These are phyloP conservation scores for Leucosporidium scottii DNA, from an alignment of 768 basidiomycete genomes.

Conservation along the genomic window DNA sequence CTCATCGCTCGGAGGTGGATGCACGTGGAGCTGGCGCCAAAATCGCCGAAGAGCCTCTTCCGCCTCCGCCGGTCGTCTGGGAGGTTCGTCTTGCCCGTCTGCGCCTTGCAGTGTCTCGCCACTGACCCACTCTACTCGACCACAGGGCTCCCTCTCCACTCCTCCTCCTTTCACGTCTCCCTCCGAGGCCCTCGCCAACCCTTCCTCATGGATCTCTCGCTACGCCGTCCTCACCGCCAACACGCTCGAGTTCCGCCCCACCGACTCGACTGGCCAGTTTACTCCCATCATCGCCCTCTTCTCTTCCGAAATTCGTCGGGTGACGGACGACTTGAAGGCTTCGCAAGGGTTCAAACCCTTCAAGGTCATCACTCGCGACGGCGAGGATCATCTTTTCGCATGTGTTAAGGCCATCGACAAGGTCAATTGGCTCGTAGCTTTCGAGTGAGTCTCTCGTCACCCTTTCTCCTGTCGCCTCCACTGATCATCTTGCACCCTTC, in stretches of 20 bases:
- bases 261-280: slow-evolving; percentile 3
- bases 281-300: not conserved
- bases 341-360: not conserved
- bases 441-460: slow-evolving; percentile 2
- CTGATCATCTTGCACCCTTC: too few relatives aligned
- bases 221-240: slow-evolving; percentile 21
- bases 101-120: too few relatives aligned
- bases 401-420: not conserved
- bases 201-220: not conserved
- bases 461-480: too few relatives aligned
- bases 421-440: slow-evolving; percentile 12
- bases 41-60: not conserved
- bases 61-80: not conserved
- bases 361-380: slow-evolving; percentile 5
- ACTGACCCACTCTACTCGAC: not conserved
- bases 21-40: too few relatives aligned
- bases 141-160: slow-evolving; percentile 14
- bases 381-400: not conserved
- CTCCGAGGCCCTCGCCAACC: not conserved
- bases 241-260: slow-evolving; percentile 20
- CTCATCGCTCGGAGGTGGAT: too few relatives aligned
- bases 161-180: not conserved
- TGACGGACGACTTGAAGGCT: not conserved
- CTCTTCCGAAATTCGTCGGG: not conserved
- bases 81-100: not conserved